Evolutionary conservation across 1,284 basidiomycete genomes (phyloP), one percentile per base, ranked within the genome.

Genomic region (Cryptococcus jaspeensis): DNA sequence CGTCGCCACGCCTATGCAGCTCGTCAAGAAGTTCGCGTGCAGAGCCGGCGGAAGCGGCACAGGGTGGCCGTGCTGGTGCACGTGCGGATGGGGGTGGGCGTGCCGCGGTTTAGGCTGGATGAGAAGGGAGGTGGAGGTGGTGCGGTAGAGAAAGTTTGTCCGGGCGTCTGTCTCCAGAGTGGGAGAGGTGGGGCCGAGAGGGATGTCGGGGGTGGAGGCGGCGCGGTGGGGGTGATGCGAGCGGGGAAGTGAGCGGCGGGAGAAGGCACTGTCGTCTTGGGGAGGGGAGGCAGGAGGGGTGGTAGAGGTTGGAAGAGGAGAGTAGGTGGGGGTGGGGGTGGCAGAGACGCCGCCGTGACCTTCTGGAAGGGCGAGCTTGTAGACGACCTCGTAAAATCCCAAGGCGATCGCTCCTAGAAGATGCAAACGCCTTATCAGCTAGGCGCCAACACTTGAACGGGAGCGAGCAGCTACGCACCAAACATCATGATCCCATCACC

Each of bases 301-400:
- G 15, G 46, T 18, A 38, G 50, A 50, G 9, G 45, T 52, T 13
- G 47, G 58, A 38, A 62, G 49, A n/a, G 52, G 54, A 15, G 53
- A 28, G 55, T 59, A 60, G 20, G 28, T 44, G 13, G 44, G 39
- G 32, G 43, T 37, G 22, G 54, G 35, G 38, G 53, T 22, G 51
- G 56, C 25, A 8, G 53, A 15, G 8, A 68, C 61, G 11, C 72
- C 72, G 23, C 70, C 72, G 40, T 75, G 66, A 9, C 62, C 66
- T 62, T 76, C 73, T 2, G 77, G 77, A 3, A 78, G 63, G 3
- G 72, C 68, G 56, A 76, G 65, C 59, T 78, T 78, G 67, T 78
- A 78, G 12, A 78, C 66, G 5, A 78, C 77, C 56, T 78, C 77
- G 61, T 78, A 78, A n/a, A 77, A 63, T 6, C 75, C 77, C 0